Evolutionary conservation across 805 yeast genomes (phyloP), one percentile per base, ranked within the genome.

Genomic region (Candida namnaoensis): DNA sequence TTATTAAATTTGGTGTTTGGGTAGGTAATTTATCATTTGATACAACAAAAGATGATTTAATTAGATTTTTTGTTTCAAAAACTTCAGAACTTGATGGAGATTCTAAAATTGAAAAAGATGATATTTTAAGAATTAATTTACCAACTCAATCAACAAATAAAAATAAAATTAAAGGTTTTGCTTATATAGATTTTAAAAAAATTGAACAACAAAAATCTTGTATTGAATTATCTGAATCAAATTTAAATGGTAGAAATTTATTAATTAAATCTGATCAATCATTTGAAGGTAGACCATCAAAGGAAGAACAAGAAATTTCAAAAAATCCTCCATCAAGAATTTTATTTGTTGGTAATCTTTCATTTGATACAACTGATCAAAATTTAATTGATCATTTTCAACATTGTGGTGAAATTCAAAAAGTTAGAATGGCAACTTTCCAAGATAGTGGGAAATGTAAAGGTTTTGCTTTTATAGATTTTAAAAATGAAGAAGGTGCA

Each of bases 391-490:
- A 78, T 51, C 95, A 86, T 47, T 91, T 91, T 69, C 82, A 83
- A 61, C 91, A 83, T 54, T 88, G 95, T 64, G 97, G 98, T 34
- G 88, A 84, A 47, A 91, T 95, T 44, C 64, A 70, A 27, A 77
- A 77, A 49, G 77, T 91, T 41, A 76, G 99, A 61, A 91, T 90
- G 95, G 98, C 98, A 4, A 90, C 99, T n/a, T 91, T 91, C 63
- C 88, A 93, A 64, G 99, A 91, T 58, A 68, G 84, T 39, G 98
- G 97, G 1, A 91, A 90, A 58, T 91, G 98, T 69, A 93, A 93
- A 62, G 98, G 98, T 2, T 91, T 91, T 67, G 88, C 96, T 1
- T 91, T 93, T 56, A 67, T 91, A 32, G 98, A 91, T 61, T 91
- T 90, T 65, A 75, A 69, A 47, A 81, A 80, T 48, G 86, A 82